phyloP scores from a whole-genome alignment of 2,329 filamentous ascomycete genomes.

The Podosphaera aphanis region DNA sequence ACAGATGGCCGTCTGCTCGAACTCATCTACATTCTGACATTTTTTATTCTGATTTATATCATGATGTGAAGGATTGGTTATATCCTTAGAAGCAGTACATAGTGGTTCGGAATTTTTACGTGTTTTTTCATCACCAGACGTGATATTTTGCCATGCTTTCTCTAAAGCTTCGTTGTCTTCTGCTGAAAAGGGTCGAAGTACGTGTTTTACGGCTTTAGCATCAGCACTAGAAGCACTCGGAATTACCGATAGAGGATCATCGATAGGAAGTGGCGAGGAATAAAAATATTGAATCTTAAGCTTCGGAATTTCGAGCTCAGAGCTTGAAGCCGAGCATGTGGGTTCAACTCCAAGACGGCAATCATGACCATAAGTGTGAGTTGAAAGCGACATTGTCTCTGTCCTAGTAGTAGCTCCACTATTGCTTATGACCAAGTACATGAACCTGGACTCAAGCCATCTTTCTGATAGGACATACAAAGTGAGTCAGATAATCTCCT shows the following conservation, averaged over 20 bases:
- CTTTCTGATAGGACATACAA: no score
- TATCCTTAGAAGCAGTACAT: neutral
- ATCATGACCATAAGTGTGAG: constrained; percentile 15
- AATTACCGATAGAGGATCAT: constrained; percentile 58
- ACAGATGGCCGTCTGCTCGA: no score
- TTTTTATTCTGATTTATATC: neutral
- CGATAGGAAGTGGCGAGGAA: constrained; percentile 56
- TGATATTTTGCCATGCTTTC: constrained; percentile 46
- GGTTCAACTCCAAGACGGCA: constrained; percentile 12
- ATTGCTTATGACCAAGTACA: neutral
- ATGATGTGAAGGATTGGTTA: no score
- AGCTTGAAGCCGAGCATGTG: constrained; percentile 6
- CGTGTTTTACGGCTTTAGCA: constrained; percentile 28
- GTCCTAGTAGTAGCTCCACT: neutral
- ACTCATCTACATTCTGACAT: no score
- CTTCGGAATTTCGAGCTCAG: constrained; percentile 27
- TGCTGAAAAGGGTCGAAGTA: constrained; percentile 53
- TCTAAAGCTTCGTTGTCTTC: constrained; percentile 64
- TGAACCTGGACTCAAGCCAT: no score
- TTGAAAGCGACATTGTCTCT: neutral
- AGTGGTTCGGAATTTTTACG: neutral
- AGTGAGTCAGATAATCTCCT: no score
- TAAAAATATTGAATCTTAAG: constrained; percentile 65
- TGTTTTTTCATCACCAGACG: neutral
- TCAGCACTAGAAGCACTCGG: constrained; percentile 27